Conservation (phyloP, 257 asterid species). For the Nicotiana benthamiana region DNA sequence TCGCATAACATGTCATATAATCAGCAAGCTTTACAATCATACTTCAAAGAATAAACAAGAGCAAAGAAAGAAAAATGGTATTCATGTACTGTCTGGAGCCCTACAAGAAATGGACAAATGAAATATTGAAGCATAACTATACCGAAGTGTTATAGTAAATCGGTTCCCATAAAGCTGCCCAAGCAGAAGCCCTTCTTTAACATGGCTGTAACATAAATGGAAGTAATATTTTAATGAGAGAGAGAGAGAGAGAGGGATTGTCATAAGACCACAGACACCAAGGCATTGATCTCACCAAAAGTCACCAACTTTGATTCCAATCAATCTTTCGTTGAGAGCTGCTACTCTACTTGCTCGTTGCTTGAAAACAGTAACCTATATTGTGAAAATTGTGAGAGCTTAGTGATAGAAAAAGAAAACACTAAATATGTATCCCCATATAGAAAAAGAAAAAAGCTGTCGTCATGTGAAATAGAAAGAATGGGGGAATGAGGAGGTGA, state of each 20-base stretch:
- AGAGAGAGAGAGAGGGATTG: neutral
- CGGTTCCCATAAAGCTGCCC: conserved; percentile 93
- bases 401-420: neutral
- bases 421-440: neutral
- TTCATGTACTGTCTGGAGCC: neutral
- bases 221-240: conserved; percentile 7
- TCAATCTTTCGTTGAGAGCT: conserved; percentile 67
- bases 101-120: neutral
- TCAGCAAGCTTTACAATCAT: neutral
- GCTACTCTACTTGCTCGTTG: conserved; percentile 71
- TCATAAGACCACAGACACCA: neutral
- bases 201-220: conserved; percentile 48
- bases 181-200: conserved; percentile 77
- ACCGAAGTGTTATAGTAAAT: conserved; percentile 85
- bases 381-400: conserved; percentile 3
- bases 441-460: neutral
- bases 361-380: conserved; percentile 88
- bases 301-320: conserved; percentile 89
- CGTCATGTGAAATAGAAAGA: neutral
- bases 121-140: conserved; percentile 5
- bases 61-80: neutral
- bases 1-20: conserved; percentile 4
- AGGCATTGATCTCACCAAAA: conserved; percentile 58
- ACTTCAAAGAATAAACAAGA: neutral
- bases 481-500: neutral